These are phyloP conservation scores for Aspergillus egyptiacus DNA, from an alignment of 495 filamentous ascomycete genomes.

Conservation along the genomic window DNA sequence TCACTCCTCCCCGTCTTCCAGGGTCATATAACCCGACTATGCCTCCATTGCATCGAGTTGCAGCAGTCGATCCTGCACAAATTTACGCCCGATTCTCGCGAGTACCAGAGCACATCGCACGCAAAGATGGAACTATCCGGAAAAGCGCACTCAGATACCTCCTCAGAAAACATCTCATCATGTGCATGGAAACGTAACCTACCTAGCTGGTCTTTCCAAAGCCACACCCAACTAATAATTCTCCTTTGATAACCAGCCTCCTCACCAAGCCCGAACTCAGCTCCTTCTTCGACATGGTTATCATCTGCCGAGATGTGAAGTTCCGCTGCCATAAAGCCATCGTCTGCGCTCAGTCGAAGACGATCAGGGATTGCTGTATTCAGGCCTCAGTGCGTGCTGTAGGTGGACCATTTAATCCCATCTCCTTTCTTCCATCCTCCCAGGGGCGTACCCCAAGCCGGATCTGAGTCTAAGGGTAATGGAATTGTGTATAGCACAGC, in stretches of 20 bases:
- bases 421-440: too few relatives aligned
- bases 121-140: background rate
- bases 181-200: background rate
- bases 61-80: background rate
- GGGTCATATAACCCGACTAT: background rate
- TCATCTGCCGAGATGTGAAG: background rate
- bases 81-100: background rate
- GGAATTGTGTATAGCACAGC: background rate
- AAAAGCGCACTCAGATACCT: background rate
- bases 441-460: too few relatives aligned
- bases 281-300: background rate
- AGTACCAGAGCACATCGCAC: too few relatives aligned
- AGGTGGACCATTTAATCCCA: background rate
- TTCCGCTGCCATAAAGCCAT: conserved; percentile 4
- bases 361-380: background rate
- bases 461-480: background rate
- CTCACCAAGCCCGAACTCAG: background rate
- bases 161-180: background rate
- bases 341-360: conserved; percentile 1
- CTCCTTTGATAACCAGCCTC: background rate
- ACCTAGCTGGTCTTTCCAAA: too few relatives aligned
- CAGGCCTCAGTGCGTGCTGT: background rate
- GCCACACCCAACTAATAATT: too few relatives aligned
- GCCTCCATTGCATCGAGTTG: background rate
- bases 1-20: background rate